Evolutionary conservation across 805 yeast genomes (phyloP).

Genomic region (Ascoidea asiatica): DNA sequence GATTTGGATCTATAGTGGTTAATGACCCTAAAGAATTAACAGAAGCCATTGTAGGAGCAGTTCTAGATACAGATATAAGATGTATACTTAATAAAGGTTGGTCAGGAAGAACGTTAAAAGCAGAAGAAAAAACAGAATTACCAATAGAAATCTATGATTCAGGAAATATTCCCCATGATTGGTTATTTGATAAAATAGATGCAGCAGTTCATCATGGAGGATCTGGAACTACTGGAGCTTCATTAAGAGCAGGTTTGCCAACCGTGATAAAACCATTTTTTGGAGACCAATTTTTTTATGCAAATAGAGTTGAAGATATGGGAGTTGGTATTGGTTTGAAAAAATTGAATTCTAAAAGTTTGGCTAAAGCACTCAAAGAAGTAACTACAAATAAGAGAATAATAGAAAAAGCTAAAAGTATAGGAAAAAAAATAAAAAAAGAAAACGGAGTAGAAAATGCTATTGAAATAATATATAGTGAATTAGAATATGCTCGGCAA

Average conservation of each 20-base stretch:
- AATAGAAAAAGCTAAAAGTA: slow-evolving; percentile 46
- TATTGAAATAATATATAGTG: slow-evolving; percentile 62
- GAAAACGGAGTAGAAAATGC: slow-evolving; percentile 79
- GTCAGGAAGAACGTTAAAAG: slow-evolving; percentile 39
- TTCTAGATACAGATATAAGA: slow-evolving; percentile 63
- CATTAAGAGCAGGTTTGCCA: slow-evolving; percentile 75
- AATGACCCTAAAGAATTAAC: slow-evolving; percentile 70
- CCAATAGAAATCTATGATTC: slow-evolving; percentile 59
- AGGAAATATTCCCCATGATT: slow-evolving; percentile 80
- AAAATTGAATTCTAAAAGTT: slow-evolving; percentile 48
- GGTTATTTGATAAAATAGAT: slow-evolving; percentile 82
- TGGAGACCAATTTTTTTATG: slow-evolving; percentile 93
- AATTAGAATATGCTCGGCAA: slow-evolving; percentile 62
- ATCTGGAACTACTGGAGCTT: slow-evolving; percentile 91
- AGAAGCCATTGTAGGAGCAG: slow-evolving; percentile 65
- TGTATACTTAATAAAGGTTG: slow-evolving; percentile 90
- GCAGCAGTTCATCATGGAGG: slow-evolving; percentile 98
- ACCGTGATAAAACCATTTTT: slow-evolving; percentile 89
- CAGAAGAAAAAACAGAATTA: slow-evolving; percentile 26
- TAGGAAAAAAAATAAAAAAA: slow-evolving; percentile 49
- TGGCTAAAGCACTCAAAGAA: slow-evolving; percentile 56
- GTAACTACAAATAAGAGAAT: slow-evolving; percentile 56
- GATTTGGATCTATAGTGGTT: slow-evolving; percentile 93
- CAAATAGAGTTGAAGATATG: slow-evolving; percentile 72
- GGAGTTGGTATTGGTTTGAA: slow-evolving; percentile 71